Base-by-base conservation (phyloP, 2,329 filamentous ascomycete genomes). In the Ophiobolus disseminans region DNA sequence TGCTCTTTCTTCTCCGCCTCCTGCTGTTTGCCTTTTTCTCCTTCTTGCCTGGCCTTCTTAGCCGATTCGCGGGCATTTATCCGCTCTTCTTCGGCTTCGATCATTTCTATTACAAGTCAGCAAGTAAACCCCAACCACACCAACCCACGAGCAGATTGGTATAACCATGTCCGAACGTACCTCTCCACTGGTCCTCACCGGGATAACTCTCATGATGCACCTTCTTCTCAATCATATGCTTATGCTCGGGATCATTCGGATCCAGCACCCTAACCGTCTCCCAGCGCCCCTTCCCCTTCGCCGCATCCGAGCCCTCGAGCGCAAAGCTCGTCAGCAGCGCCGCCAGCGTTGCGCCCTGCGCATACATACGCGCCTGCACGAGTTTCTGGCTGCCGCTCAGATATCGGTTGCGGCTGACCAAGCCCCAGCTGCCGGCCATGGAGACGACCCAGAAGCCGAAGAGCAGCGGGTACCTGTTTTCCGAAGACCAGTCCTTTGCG, bases 361-460 rank as follows among this genome's bases (percentile, higher is more conserved):
- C 92, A 75, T 96, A 96, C 58, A 97, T 88, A 83, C 92, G 87
- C 19, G 91, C 92, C 81, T 97, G 92, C 13, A 97, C 92, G 17
- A 97, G 78, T 81, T 96, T 96, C 80, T 97, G 92, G 52, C 83
- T 78, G 2, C 85, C 86, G 40, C 82, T 84, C 37, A 96, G 80
- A 70, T 87, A 89, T 58, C 83, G 86, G 72, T 90, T 90, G 55
- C 90, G 84, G 67, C 88, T 85, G 56, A 97, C 91, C 22, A 95
- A 72, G 45, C 80, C 85, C 59, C 94, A 83, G 4, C 90, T 87
- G 32, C 87, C 75, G 50, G 81, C 85, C 86, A 97, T 93, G 63
- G 86, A 86, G 30, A 87, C 88, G 11, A 93, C 75, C 92, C 92
- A 97, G 17, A 86, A 87, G 40, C 79, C 82, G 63, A 90, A 88